Evolutionary conservation across 768 basidiomycete genomes (phyloP).

Genomic region (Suillus lakei): DNA sequence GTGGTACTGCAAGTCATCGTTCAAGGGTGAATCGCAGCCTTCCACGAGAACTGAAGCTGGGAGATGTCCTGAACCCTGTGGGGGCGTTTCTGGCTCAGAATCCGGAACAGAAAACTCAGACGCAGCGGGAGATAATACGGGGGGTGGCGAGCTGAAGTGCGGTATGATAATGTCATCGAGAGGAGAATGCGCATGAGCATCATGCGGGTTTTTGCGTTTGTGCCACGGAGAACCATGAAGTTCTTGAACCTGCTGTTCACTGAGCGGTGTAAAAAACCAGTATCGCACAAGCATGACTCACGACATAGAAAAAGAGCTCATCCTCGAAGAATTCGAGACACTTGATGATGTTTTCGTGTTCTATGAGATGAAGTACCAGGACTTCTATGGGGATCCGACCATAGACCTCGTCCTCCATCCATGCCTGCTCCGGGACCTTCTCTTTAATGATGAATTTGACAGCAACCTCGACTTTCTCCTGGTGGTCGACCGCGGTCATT

Average conservation of each 20-base stretch:
- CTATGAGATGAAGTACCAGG: constrained; percentile 70
- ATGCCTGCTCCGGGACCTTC: constrained; percentile 55
- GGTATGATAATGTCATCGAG: constrained; percentile 25
- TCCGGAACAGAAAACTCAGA: constrained; percentile 51
- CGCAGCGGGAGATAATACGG: constrained; percentile 60
- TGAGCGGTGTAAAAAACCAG: constrained; percentile 3
- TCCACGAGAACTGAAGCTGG: constrained; percentile 22
- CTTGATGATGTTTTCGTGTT: constrained; percentile 82
- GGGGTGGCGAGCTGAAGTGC: constrained; percentile 43
- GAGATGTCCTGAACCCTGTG: constrained; percentile 32
- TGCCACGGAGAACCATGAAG: constrained; percentile 92
- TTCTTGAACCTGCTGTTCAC: constrained; percentile 73
- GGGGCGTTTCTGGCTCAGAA: constrained; percentile 51
- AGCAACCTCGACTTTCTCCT: constrained; percentile 72
- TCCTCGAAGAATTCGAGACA: constrained; percentile 90
- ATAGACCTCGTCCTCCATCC: constrained; percentile 61
- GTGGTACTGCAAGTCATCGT: constrained; percentile 11
- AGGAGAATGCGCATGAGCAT: constrained; percentile 29
- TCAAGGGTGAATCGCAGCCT: constrained; percentile 16
- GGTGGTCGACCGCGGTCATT: constrained; percentile 76
- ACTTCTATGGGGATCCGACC: constrained; percentile 83
- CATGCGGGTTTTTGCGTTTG: constrained; percentile 42
- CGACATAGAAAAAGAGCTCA: constrained; percentile 82
- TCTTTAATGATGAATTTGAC: constrained; percentile 94
- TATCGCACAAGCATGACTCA: constrained; percentile 42